Percentiles rank a stretch among this genome's conserved stretches.
phyloP scores from a whole-genome alignment of 768 basidiomycete species.

The Psilocybe cyanescens region DNA sequence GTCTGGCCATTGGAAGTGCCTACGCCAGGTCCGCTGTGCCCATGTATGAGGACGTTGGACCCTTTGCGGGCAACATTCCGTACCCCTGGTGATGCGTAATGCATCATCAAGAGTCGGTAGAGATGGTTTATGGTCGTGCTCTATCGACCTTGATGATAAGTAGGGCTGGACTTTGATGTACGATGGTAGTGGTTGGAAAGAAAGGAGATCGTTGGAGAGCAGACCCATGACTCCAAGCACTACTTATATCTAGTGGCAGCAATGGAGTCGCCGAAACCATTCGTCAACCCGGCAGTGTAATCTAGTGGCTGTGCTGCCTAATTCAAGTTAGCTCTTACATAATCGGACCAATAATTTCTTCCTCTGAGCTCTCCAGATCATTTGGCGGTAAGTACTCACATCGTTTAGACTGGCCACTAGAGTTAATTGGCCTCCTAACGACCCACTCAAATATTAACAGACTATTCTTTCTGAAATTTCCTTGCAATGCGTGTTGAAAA shows the following conservation, averaged over 20 bases:
- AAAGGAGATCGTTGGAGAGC: background rate
- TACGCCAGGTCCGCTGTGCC: conserved; percentile 28
- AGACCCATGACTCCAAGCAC: background rate
- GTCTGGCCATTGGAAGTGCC: conserved; percentile 26
- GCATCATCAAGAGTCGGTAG: conserved; percentile 37
- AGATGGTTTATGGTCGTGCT: conserved; percentile 12
- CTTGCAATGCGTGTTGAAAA: conserved; percentile 89
- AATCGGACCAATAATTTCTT: conserved; percentile 2
- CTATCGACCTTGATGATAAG: conserved; percentile 10
- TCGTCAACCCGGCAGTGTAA: conserved; percentile 13
- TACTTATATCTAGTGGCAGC: background rate
- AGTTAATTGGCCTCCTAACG: background rate
- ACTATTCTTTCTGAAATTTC: background rate
- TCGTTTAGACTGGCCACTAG: conserved; percentile 8
- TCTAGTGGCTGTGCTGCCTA: conserved; percentile 15
- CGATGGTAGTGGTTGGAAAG: conserved; percentile 13
- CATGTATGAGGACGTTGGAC: conserved; percentile 34
- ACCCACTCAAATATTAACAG: background rate
- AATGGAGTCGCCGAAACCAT: conserved; percentile 12
- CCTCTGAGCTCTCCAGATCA: background rate
- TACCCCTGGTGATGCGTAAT: conserved; percentile 48
- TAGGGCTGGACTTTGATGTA: background rate
- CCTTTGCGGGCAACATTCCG: conserved; percentile 45
- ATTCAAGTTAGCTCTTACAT: conserved; percentile 65
- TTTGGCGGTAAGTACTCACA: background rate